These are phyloP conservation scores for Candida gorgasii DNA, from an alignment of 805 yeast genomes.

Conservation along the genomic window DNA sequence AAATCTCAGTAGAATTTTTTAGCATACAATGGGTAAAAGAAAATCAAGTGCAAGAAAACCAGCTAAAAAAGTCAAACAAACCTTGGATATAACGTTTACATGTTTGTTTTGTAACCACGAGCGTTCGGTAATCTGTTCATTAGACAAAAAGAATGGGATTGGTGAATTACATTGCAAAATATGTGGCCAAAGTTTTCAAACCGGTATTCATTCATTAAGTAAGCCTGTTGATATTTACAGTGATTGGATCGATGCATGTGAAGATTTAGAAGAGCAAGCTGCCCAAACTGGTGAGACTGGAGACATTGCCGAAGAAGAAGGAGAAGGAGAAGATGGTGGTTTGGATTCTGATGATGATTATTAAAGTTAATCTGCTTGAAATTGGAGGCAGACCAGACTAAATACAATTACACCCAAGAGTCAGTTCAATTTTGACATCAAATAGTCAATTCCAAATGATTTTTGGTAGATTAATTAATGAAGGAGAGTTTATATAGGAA, in stretches of 20 bases:
- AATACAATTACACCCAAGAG: too few species aligned
- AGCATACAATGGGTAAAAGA: constrained; percentile 63
- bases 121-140: constrained; percentile 79
- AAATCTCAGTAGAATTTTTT: not conserved
- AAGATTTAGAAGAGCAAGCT: constrained; percentile 67
- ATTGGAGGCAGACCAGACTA: not conserved
- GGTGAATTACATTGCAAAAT: constrained; percentile 88
- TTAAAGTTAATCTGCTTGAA: too few species aligned
- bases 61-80: constrained; percentile 72
- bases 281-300: constrained; percentile 18
- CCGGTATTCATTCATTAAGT: constrained; percentile 76
- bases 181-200: constrained; percentile 92
- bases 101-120: constrained; percentile 97
- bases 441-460: too few species aligned
- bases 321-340: constrained; percentile 25
- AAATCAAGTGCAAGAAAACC: constrained; percentile 79
- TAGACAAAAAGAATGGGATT: constrained; percentile 82
- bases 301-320: constrained; percentile 12
- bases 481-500: not conserved
- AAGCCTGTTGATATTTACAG: constrained; percentile 95
- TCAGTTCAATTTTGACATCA: too few species aligned
- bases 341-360: constrained; percentile 29
- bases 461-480: too few species aligned
- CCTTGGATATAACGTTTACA: constrained; percentile 76
- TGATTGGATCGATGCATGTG: constrained; percentile 98